These are phyloP conservation scores for Solanum piurae DNA, from an alignment of 257 asterid species.

Conservation along the genomic window DNA sequence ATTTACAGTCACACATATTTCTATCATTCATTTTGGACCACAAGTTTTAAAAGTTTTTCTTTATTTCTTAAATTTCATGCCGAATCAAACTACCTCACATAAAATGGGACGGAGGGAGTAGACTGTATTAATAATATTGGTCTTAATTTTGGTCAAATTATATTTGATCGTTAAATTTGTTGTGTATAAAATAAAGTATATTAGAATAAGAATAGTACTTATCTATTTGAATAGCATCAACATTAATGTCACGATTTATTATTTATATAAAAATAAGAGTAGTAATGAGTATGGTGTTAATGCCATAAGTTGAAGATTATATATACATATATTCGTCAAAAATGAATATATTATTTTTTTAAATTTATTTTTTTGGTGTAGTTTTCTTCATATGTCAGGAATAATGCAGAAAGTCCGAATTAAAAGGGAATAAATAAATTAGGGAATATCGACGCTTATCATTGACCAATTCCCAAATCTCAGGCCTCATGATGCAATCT, in stretches of 20 bases:
- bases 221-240: no score
- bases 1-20: no score
- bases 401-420: neutral
- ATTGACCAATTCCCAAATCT: neutral
- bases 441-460: neutral
- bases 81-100: no score
- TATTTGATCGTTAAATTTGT: neutral
- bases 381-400: neutral
- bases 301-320: neutral
- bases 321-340: neutral
- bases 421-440: neutral
- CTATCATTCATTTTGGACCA: no score
- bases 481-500: neutral
- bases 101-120: no score
- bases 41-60: no score
- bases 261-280: neutral
- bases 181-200: neutral
- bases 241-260: neutral
- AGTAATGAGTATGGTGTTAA: neutral
- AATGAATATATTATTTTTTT: neutral
- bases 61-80: no score
- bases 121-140: neutral
- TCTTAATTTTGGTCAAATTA: neutral
- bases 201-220: no score
- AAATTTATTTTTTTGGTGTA: neutral